Evolutionary conservation across 306 rosid species (phyloP), one percentile per base, ranked within the genome.

Genomic region (Vigna radiata): DNA sequence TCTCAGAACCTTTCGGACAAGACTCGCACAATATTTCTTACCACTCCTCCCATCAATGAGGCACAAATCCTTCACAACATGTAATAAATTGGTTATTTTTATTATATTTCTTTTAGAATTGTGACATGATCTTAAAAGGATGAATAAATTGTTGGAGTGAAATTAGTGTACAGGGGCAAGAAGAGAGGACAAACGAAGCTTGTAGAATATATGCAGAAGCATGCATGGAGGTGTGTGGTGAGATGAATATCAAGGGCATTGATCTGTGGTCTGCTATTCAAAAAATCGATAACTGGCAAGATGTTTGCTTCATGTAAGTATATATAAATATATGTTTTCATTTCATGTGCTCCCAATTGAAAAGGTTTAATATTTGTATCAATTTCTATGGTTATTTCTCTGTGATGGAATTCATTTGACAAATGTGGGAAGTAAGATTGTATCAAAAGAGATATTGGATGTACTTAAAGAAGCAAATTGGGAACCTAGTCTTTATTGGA

Each of bases 391-490:
- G 33, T 29, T 29, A 29, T 29, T 29, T 29, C 5, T 29, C 33
- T 89, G 96, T 27, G 96, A 93, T 76, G 98, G 98, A 67, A 16
- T 91, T 47, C 98, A 93, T 78, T 44, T 91, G 1, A 3, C 96
- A 11, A 5, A 70, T 6, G 89, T 79, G 79, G 98, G 88, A 21
- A 93, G 86, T 83, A 74, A 83, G 78, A 70, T 91, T 50, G 85
- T 91, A 19, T 86, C n/a, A 21, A 68, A 80, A 53, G 93, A 89
- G 71, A 89, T 91, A 76, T 0, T 84, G 73, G 87, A 80, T 71
- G 84, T 87, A 0, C 71, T 91, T 2, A 73, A 29, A 56, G 96
- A 87, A 23, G 89, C 93, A 55, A 83, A 91, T 0, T 93, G 96
- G 98, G 78, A 84, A 54, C 91, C 93, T 2, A 85, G 81, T 72